These are phyloP conservation scores for Ceratocystis alfenasii DNA, from an alignment of 2,329 filamentous ascomycete species.

Conservation along the genomic window DNA sequence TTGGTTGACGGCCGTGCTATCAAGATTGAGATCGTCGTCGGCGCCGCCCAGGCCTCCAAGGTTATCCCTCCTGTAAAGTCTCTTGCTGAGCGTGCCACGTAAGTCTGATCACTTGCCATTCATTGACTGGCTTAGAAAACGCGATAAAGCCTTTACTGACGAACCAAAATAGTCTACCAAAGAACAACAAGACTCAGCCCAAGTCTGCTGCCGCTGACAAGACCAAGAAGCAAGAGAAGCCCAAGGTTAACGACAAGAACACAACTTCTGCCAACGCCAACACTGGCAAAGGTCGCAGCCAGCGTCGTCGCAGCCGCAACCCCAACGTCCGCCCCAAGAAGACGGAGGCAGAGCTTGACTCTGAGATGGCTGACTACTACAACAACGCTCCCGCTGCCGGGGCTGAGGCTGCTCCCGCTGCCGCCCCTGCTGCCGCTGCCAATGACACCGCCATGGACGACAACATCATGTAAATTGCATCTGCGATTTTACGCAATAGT, in stretches of 20 bases:
- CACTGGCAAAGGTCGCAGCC: constrained; percentile 34
- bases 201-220: constrained; percentile 72
- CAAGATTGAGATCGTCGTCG: constrained; percentile 89
- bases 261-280: constrained; percentile 28
- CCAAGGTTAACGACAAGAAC: constrained; percentile 28
- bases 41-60: constrained; percentile 58
- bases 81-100: constrained; percentile 70
- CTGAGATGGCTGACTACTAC: constrained; percentile 97
- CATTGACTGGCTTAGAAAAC: constrained; percentile 23
- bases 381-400: constrained; percentile 34
- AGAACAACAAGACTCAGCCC: constrained; percentile 55
- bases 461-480: constrained; percentile 20
- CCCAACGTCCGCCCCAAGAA: constrained; percentile 63
- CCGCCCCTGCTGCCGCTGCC: constrained; percentile 35
- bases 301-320: constrained; percentile 40
- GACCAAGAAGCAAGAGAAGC: constrained; percentile 41
- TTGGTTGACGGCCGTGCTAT: constrained; percentile 83
- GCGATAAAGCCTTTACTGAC: constrained; percentile 22
- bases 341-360: constrained; percentile 89
- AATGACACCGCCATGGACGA: constrained; percentile 56
- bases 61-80: constrained; percentile 54
- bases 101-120: constrained; percentile 31
- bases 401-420: constrained; percentile 38
- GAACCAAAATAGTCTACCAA: constrained; percentile 27
- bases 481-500: neutral